Evolutionary conservation across 345 rosid species (phyloP).

Genomic region (Reutealis trisperma): DNA sequence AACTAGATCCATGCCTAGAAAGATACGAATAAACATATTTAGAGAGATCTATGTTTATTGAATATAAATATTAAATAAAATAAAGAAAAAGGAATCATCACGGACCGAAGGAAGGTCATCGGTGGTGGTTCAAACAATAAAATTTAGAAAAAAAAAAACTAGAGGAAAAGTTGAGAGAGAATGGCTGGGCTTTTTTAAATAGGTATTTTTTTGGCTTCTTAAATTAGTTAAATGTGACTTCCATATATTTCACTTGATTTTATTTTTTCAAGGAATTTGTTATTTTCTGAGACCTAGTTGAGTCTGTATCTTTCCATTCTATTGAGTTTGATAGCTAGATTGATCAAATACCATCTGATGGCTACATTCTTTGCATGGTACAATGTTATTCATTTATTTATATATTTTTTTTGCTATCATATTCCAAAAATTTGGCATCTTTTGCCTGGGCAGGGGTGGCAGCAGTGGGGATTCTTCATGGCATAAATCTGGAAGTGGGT

Average conservation of each 20-base stretch:
- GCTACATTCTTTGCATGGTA: not conserved
- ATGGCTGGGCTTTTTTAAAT: too few species aligned
- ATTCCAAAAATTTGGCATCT: not conserved
- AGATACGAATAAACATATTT: too few species aligned
- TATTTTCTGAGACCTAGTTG: not conserved
- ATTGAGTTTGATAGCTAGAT: not conserved
- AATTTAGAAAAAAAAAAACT: too few species aligned
- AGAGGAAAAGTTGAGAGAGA: too few species aligned
- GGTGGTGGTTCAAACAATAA: too few species aligned
- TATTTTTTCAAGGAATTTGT: not conserved
- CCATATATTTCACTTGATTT: not conserved
- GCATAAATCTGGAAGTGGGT: conserved; percentile 75
- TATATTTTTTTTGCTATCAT: not conserved
- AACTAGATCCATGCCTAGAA: too few species aligned
- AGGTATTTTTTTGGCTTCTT: not conserved
- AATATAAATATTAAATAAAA: too few species aligned
- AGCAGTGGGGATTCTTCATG: conserved; percentile 59
- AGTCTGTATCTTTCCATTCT: not conserved
- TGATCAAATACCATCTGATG: not conserved
- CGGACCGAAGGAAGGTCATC: too few species aligned
- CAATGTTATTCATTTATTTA: not conserved
- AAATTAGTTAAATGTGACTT: not conserved
- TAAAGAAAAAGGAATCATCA: too few species aligned
- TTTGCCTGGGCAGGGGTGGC: conserved; percentile 58
- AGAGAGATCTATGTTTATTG: too few species aligned